A percentile compares a stretch with the other conserved stretches of the same genome.
Conservation (phyloP, 2,329 filamentous ascomycete species). For the Chaetomium globosum region DNA sequence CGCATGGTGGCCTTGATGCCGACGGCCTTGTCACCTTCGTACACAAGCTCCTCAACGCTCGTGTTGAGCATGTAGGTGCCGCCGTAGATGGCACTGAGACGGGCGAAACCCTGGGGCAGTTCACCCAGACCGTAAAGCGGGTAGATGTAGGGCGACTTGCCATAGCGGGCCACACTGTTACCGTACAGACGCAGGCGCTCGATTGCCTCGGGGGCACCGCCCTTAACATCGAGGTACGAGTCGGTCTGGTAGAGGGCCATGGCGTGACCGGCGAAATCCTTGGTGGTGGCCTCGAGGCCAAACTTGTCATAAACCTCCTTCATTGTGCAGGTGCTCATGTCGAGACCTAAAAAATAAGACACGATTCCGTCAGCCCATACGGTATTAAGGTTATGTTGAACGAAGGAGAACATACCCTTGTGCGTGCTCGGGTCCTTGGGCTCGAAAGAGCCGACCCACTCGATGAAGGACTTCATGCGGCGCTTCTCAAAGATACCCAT, state of each 20-base stretch:
- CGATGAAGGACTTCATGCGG: constrained; percentile 92
- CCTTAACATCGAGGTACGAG: constrained; percentile 74
- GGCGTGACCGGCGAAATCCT: constrained; percentile 95
- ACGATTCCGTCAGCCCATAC: neutral
- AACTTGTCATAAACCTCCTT: constrained; percentile 99
- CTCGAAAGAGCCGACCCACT: constrained; percentile 91
- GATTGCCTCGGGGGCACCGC: constrained; percentile 79
- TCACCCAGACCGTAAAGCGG: constrained; percentile 96
- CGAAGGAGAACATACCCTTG: constrained; percentile 67
- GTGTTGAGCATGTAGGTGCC: constrained; percentile 99
- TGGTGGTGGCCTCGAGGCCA: constrained; percentile 82
- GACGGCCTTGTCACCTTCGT: constrained; percentile 80
- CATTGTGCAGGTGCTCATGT: constrained; percentile 80
- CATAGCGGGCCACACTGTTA: constrained; percentile 95
- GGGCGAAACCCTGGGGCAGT: constrained; percentile 95
- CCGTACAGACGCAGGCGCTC: constrained; percentile 94
- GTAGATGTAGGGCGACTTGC: constrained; percentile 99
- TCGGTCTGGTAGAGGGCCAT: constrained; percentile 96
- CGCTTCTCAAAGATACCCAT: constrained; percentile 99
- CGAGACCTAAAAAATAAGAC: constrained; percentile 62
- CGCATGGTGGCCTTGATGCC: constrained; percentile 98
- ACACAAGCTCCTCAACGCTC: constrained; percentile 83
- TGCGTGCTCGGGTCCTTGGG: constrained; percentile 79
- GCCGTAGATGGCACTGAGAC: constrained; percentile 96
- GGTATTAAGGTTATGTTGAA: neutral